phyloP scores from a whole-genome alignment of 805 yeast genomes.

The Candida nemodendra region DNA sequence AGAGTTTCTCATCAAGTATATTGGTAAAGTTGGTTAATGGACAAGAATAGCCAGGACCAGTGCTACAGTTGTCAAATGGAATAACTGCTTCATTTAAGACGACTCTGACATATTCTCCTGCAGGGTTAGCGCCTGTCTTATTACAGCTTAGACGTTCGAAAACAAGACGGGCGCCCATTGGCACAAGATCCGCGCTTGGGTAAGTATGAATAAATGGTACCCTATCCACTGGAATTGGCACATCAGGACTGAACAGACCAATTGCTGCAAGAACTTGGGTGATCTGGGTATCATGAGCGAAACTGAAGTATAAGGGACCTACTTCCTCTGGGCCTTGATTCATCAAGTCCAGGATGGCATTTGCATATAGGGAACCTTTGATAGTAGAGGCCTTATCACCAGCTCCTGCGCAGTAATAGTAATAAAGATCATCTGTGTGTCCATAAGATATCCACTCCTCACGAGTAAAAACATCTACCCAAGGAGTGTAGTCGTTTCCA shows the following conservation, averaged over 20 bases:
- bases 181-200: conserved; percentile 45
- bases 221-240: conserved; percentile 39
- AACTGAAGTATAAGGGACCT: conserved; percentile 9
- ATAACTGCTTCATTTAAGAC: conserved; percentile 52
- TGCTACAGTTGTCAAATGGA: conserved; percentile 44
- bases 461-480: conserved; percentile 64
- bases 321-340: conserved; percentile 30
- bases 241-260: conserved; percentile 40
- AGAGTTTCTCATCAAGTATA: conserved; percentile 13
- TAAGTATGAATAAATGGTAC: conserved; percentile 48
- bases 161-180: conserved; percentile 51
- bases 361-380: conserved; percentile 56
- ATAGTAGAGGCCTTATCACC: conserved; percentile 55
- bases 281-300: conserved; percentile 55
- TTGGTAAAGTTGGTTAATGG: conserved; percentile 21
- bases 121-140: conserved; percentile 7
- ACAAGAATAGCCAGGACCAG: conserved; percentile 49
- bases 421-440: conserved; percentile 53
- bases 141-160: conserved; percentile 33
- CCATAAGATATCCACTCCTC: conserved; percentile 62
- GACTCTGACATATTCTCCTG: conserved; percentile 34
- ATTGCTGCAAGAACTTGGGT: conserved; percentile 48
- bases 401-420: conserved; percentile 59
- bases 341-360: conserved; percentile 33
- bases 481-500: conserved; percentile 59